Conservation (phyloP, 2,329 filamentous ascomycete species). For the Botryotinia globosa region DNA sequence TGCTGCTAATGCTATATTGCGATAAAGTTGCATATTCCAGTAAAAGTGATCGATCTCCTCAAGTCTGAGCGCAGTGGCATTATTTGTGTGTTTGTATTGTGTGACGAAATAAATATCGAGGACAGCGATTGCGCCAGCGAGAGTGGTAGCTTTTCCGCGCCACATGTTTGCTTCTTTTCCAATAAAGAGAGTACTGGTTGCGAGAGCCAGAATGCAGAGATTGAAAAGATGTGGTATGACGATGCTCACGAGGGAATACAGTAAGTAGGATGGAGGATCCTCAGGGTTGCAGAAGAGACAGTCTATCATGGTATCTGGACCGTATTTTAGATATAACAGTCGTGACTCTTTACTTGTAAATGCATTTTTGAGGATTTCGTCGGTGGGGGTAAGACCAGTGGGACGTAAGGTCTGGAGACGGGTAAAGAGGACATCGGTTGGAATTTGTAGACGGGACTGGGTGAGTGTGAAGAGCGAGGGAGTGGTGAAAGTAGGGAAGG, state of each 20-base stretch:
- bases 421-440: conserved; percentile 79
- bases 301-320: conserved; percentile 67
- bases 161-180: conserved; percentile 64
- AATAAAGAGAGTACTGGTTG: conserved; percentile 66
- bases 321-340: conserved; percentile 80
- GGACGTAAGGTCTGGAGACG: conserved; percentile 62
- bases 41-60: conserved; percentile 67
- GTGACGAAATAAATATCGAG: conserved; percentile 65
- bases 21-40: conserved; percentile 64
- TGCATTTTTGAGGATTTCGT: conserved; percentile 64
- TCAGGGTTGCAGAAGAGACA: conserved; percentile 83
- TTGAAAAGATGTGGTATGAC: conserved; percentile 78
- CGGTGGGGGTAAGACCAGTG: conserved; percentile 50
- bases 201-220: conserved; percentile 66
- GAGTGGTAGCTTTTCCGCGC: conserved; percentile 67
- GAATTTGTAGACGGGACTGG: conserved; percentile 77
- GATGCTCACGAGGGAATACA: conserved; percentile 75
- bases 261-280: conserved; percentile 67
- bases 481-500: conserved; percentile 65
- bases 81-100: conserved; percentile 63
- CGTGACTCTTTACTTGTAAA: conserved; percentile 70
- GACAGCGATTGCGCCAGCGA: conserved; percentile 55
- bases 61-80: conserved; percentile 59
- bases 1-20: conserved; percentile 60
- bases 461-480: conserved; percentile 81